Base-by-base conservation (phyloP, 352 stramenopile species). In the Pythium periplocum region DNA sequence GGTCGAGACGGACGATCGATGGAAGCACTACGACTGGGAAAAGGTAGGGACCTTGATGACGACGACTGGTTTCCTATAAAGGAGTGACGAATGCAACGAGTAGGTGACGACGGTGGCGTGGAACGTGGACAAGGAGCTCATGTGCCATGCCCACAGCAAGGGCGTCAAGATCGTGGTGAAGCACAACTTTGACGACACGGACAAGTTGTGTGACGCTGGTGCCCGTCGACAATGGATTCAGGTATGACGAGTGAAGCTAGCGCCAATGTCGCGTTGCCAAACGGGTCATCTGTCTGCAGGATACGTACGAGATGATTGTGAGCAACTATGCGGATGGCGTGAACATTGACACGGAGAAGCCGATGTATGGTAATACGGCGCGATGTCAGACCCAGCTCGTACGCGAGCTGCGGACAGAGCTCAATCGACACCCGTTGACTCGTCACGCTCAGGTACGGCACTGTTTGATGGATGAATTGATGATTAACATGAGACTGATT, bases 281-380 rank as follows among this genome's bases (percentile, higher is more conserved):
- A 26, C 17, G 17, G 17, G 17, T 26, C 17, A 26, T 26, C 17
- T 26, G 17, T 26, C 17, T 12, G 26, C 47, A 84, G 67, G 53
- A 59, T 11, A 78, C 73, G 12, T 90, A 90, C 67, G 52, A 64
- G 9, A 72, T 64, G 26, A 89, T 91, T 39, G 66, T 84, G 11
- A 35, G 55, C 31, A 90, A 87, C 50, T 85, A 83, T 43, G 78
- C 83, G 2, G 83, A 93, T 46, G 83, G 83, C 6, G 80, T 93
- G 42, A 93, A 93, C 47, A 88, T 93, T 39, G 83, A 93, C 54
- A 93, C 73, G 11, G 83, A 93, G 53, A 85, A 80, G 35, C 56
- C 78, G 12, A 81, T 90, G 65, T 54, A 71, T 12, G 77, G 77
- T 2, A 43, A 53, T 1, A 57, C 59, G 0, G 71, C 78, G 6